Conservation (phyloP, 306 rosid species). For the Cicer pinnatifidum region DNA sequence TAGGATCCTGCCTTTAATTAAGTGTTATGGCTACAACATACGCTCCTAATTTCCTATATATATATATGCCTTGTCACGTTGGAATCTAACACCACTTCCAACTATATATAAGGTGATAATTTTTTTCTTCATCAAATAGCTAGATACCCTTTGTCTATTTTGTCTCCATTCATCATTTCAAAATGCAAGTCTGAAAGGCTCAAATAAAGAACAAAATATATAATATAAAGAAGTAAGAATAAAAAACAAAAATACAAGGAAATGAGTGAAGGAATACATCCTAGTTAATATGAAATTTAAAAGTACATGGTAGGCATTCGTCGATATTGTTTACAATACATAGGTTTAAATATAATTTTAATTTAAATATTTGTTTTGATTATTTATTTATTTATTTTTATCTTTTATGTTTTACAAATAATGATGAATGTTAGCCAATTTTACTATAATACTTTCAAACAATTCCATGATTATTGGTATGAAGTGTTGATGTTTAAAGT, state of each 20-base stretch:
- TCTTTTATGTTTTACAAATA: too few species aligned
- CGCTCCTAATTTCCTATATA: constrained; percentile 47
- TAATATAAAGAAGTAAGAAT: neutral
- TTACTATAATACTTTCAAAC: too few species aligned
- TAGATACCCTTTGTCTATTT: constrained; percentile 52
- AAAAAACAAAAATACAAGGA: constrained; percentile 9
- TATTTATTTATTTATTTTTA: too few species aligned
- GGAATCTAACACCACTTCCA: constrained; percentile 24
- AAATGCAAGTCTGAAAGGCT: constrained; percentile 17
- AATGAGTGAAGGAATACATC: constrained; percentile 7
- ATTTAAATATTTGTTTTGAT: too few species aligned
- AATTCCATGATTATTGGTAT: too few species aligned
- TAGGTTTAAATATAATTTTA: too few species aligned
- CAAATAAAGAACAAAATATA: constrained; percentile 15
- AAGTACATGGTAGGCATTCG: constrained; percentile 10
- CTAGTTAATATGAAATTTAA: constrained; percentile 21
- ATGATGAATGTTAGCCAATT: too few species aligned
- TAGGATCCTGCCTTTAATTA: constrained; percentile 35
- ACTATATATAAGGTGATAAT: constrained; percentile 29
- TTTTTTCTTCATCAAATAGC: constrained; percentile 36
- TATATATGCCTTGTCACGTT: constrained; percentile 41
- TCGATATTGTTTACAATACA: too few species aligned
- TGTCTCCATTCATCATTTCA: constrained; percentile 42
- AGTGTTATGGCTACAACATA: constrained; percentile 39
- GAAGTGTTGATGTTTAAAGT: too few species aligned